phyloP scores from a whole-genome alignment of 768 basidiomycete species.

The Phaffia australis region DNA sequence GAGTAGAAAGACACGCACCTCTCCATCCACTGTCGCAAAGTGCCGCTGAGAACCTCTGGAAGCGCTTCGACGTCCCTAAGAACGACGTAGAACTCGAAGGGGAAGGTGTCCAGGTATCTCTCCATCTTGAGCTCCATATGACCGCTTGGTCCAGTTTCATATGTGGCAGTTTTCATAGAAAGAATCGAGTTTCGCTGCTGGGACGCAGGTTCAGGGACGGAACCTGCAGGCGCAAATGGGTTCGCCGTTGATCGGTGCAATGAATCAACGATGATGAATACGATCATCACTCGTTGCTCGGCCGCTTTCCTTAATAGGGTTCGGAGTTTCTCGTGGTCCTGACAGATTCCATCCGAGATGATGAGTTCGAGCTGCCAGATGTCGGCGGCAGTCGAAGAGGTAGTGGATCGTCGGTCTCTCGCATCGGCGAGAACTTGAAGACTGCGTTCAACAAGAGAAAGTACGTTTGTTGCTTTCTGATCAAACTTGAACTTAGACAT shows the following conservation, averaged over 20 bases:
- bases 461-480: conserved; percentile 53
- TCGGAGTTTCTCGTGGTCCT: conserved; percentile 78
- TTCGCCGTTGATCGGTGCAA: conserved; percentile 47
- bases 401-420: conserved; percentile 54
- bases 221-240: conserved; percentile 26
- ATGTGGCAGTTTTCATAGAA: conserved; percentile 62
- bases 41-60: conserved; percentile 77
- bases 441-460: conserved; percentile 55
- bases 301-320: conserved; percentile 70
- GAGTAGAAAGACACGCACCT: conserved; percentile 15
- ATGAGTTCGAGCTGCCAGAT: conserved; percentile 98
- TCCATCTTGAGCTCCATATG: conserved; percentile 75
- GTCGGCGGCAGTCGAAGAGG: conserved; percentile 53
- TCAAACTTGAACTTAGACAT: conserved; percentile 78
- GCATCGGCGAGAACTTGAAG: conserved; percentile 64
- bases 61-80: conserved; percentile 78
- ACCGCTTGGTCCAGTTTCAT: conserved; percentile 61
- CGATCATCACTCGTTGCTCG: conserved; percentile 85
- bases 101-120: conserved; percentile 89
- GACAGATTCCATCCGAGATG: conserved; percentile 97
- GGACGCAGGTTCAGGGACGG: conserved; percentile 21
- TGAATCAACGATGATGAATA: conserved; percentile 91
- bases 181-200: conserved; percentile 58
- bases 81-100: conserved; percentile 94
- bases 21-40: conserved; percentile 63